Evolutionary conservation across 1,284 basidiomycete species (phyloP).

Genomic region (Heliocybe sulcata): DNA sequence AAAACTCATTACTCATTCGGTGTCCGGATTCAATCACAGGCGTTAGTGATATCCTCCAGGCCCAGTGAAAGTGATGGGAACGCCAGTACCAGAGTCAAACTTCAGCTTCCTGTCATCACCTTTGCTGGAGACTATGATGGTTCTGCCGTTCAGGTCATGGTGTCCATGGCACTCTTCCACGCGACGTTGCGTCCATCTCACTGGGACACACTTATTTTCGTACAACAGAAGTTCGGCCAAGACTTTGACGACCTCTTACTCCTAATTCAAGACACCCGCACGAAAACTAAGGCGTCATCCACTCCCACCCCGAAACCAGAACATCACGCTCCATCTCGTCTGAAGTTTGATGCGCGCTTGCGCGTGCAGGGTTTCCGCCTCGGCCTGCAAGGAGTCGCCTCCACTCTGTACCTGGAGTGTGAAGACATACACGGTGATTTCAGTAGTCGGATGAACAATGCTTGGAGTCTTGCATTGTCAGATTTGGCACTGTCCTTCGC

Average conservation of each 20-base stretch:
- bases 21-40: slow-evolving; percentile 54
- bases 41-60: slow-evolving; percentile 53
- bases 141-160: slow-evolving; percentile 41
- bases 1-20: slow-evolving; percentile 44
- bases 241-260: slow-evolving; percentile 77
- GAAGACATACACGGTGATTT: slow-evolving; percentile 60
- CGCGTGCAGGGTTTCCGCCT: slow-evolving; percentile 75
- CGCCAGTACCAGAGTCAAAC: slow-evolving; percentile 41
- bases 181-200: slow-evolving; percentile 72
- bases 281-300: slow-evolving; percentile 20
- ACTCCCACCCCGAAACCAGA: slow-evolving; percentile 2
- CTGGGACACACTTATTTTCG: slow-evolving; percentile 72
- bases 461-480: slow-evolving; percentile 60
- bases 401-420: slow-evolving; percentile 69
- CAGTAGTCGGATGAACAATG: slow-evolving; percentile 28
- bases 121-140: slow-evolving; percentile 50
- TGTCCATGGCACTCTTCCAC: slow-evolving; percentile 59
- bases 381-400: slow-evolving; percentile 65
- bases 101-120: slow-evolving; percentile 58
- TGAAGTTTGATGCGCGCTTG: slow-evolving; percentile 41
- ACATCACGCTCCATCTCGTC: slow-evolving; percentile 1
- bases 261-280: slow-evolving; percentile 53
- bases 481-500: slow-evolving; percentile 71
- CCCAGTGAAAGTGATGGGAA: slow-evolving; percentile 26
- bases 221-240: slow-evolving; percentile 81